Conservation (phyloP, 352 stramenopile genomes). For the Phytophthora sp. region DNA sequence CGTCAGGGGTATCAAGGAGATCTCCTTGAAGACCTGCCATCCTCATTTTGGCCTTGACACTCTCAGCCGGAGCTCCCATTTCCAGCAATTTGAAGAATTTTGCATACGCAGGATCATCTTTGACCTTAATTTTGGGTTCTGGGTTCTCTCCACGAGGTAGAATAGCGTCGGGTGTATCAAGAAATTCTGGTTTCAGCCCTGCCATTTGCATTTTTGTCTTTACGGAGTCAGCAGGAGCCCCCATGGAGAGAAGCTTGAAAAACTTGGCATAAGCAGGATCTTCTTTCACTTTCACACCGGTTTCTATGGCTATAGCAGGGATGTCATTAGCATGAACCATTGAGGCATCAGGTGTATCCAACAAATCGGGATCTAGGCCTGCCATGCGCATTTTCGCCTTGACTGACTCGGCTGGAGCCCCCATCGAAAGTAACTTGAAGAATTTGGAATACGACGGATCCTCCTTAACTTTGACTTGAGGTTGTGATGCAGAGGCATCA, state of each 20-base stretch:
- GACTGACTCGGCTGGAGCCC: constrained; percentile 53
- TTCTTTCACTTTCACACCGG: constrained; percentile 61
- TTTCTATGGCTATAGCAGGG: constrained; percentile 5
- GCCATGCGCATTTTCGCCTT: constrained; percentile 69
- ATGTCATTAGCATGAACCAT: constrained; percentile 26
- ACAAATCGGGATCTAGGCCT: constrained; percentile 55
- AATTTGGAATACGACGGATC: constrained; percentile 70
- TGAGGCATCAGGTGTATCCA: constrained; percentile 73
- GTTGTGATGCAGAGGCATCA: not conserved
- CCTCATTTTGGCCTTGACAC: constrained; percentile 75
- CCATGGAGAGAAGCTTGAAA: constrained; percentile 75
- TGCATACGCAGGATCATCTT: constrained; percentile 68
- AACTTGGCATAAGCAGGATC: constrained; percentile 75
- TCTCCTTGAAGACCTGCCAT: constrained; percentile 62
- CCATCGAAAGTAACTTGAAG: constrained; percentile 76
- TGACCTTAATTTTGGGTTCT: constrained; percentile 48
- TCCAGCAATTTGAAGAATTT: constrained; percentile 79
- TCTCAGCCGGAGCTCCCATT: constrained; percentile 63
- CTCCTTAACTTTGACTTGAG: constrained; percentile 61
- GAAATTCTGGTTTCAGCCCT: constrained; percentile 58
- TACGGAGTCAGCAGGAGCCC: constrained; percentile 56
- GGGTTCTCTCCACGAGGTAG: constrained; percentile 25
- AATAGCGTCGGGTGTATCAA: constrained; percentile 73
- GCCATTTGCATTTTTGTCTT: constrained; percentile 75
- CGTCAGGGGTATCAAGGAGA: constrained; percentile 68